phyloP scores from a whole-genome alignment of 2,329 filamentous ascomycete species.

The Fusarium redolens region DNA sequence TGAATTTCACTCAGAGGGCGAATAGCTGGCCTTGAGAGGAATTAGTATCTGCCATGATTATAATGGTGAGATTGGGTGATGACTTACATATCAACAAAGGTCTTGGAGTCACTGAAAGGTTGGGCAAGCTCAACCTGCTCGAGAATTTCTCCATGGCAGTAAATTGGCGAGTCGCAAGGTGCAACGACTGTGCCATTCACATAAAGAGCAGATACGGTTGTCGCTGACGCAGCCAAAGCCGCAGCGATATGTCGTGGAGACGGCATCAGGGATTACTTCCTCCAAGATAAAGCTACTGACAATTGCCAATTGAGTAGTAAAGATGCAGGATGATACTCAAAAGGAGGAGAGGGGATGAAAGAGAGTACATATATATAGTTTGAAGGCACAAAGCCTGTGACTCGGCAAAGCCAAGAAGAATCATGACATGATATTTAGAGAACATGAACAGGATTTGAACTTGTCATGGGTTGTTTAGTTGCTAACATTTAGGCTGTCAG shows the following conservation, averaged over 20 bases:
- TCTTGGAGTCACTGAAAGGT: slow-evolving; percentile 76
- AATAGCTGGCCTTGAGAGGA: slow-evolving; percentile 64
- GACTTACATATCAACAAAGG: slow-evolving; percentile 75
- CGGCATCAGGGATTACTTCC: slow-evolving; percentile 38
- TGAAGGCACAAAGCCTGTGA: slow-evolving; percentile 1
- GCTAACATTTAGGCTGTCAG: slow-evolving; percentile 1
- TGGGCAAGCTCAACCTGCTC: slow-evolving; percentile 70
- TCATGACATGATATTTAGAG: slow-evolving; percentile 30
- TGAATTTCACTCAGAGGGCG: slow-evolving; percentile 69
- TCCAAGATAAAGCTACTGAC: background rate
- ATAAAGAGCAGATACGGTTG: slow-evolving; percentile 61
- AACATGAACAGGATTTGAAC: slow-evolving; percentile 32
- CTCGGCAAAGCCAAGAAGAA: slow-evolving; percentile 33
- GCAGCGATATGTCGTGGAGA: slow-evolving; percentile 41
- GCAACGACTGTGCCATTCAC: slow-evolving; percentile 69
- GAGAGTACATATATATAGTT: slow-evolving; percentile 13
- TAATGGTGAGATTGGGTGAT: background rate
- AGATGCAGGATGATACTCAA: background rate
- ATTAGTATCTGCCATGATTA: slow-evolving; percentile 24
- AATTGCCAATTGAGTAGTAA: slow-evolving; percentile 5
- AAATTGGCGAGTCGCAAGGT: slow-evolving; percentile 75
- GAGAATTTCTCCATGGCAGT: slow-evolving; percentile 74
- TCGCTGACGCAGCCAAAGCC: slow-evolving; percentile 45
- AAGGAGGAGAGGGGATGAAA: background rate
- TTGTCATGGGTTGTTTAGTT: background rate